Conservation (phyloP, 1,284 basidiomycete species). For the Ustilago shanxiensis region DNA sequence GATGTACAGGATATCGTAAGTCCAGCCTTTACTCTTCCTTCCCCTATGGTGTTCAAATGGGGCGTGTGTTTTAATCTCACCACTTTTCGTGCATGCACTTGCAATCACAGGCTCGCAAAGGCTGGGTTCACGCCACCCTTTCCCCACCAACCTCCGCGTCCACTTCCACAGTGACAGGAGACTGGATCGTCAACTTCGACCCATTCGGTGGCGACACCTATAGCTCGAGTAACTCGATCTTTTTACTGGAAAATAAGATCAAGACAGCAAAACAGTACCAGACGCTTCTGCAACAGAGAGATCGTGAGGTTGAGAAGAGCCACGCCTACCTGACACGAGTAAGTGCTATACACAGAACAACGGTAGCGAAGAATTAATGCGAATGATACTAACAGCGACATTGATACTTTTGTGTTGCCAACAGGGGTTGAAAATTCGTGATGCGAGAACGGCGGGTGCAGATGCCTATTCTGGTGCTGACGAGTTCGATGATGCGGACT, state of each 20-base stretch:
- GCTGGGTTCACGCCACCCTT: conserved; percentile 34
- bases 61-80: not conserved
- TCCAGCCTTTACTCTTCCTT: conserved; percentile 2
- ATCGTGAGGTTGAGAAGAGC: conserved; percentile 42
- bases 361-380: not conserved
- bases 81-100: not conserved
- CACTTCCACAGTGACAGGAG: conserved; percentile 1
- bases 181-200: conserved; percentile 41
- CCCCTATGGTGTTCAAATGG: not conserved
- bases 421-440: conserved; percentile 20
- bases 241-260: conserved; percentile 39
- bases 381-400: not conserved
- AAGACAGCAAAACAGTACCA: conserved; percentile 49
- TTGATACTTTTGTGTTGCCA: not conserved
- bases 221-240: conserved; percentile 23
- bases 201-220: conserved; percentile 33
- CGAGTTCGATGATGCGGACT: conserved; percentile 40
- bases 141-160: conserved; percentile 13
- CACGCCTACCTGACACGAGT: conserved; percentile 34
- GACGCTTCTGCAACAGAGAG: conserved; percentile 34
- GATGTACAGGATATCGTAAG: conserved; percentile 80
- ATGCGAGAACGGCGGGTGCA: conserved; percentile 23
- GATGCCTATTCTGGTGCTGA: conserved; percentile 28
- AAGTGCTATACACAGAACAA: not conserved
- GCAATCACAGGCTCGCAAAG: conserved; percentile 30